Evolutionary conservation across 495 filamentous ascomycete genomes (phyloP).

Genomic region (Sabuloglossum arenarium): DNA sequence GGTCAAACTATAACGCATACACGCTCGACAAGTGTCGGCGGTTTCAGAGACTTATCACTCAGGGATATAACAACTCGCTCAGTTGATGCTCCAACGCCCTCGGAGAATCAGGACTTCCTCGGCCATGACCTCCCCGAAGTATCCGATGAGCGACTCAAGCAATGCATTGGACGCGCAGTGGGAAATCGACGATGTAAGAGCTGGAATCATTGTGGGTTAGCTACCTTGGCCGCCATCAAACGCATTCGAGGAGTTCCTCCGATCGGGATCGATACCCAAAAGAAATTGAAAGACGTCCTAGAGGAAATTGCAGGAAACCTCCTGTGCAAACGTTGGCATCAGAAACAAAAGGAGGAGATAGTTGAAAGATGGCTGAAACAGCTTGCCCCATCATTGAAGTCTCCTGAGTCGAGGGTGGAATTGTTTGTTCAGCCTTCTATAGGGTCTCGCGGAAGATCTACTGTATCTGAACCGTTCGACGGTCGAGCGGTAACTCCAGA

Average conservation of each 20-base stretch:
- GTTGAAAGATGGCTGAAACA: background rate
- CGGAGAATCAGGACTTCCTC: too few relatives aligned
- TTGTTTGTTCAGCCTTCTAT: too few relatives aligned
- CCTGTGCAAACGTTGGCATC: background rate
- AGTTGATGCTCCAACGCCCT: background rate
- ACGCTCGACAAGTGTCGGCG: background rate
- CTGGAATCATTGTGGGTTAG: background rate
- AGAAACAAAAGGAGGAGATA: background rate
- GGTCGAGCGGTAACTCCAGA: too few relatives aligned
- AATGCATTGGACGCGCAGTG: background rate
- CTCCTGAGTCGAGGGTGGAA: background rate
- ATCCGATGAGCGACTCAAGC: background rate
- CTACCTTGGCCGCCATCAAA: background rate
- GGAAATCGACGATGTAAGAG: background rate
- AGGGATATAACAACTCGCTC: background rate
- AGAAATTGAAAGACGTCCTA: background rate
- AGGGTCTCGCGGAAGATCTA: too few relatives aligned
- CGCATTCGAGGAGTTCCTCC: background rate
- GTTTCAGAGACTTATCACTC: background rate
- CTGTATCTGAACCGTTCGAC: too few relatives aligned
- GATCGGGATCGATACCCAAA: too few relatives aligned
- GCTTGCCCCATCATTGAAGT: background rate
- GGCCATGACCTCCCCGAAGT: background rate
- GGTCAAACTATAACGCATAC: background rate
- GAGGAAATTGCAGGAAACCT: background rate